A percentile compares a stretch with the other conserved stretches of the same genome.
phyloP scores from a whole-genome alignment of 2,329 filamentous ascomycete genomes.

The Alternaria rosae region DNA sequence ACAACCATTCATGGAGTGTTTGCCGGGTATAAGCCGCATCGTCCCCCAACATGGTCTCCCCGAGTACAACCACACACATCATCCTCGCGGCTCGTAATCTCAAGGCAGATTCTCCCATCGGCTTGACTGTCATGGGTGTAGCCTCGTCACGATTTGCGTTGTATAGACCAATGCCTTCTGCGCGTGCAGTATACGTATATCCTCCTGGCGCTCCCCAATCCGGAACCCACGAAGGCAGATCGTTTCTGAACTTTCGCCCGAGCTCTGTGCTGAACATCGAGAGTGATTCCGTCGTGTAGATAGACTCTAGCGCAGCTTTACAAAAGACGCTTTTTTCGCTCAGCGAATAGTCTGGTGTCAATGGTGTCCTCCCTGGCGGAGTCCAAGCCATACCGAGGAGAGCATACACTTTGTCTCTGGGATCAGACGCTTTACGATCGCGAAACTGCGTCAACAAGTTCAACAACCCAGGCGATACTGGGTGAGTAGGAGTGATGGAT shows the following conservation, averaged over 20 bases:
- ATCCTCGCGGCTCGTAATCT: neutral
- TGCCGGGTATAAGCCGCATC: neutral
- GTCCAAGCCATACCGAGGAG: slow-evolving; percentile 15
- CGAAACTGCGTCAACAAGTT: neutral
- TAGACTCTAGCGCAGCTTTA: neutral
- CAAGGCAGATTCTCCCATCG: neutral
- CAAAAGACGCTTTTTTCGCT: neutral
- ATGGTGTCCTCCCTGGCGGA: neutral
- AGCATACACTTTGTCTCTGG: slow-evolving; percentile 29
- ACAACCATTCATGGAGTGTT: neutral
- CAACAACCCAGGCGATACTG: neutral
- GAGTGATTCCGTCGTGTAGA: neutral
- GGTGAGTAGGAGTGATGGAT: neutral
- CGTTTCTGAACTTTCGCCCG: slow-evolving; percentile 18
- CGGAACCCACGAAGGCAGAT: slow-evolving; percentile 33
- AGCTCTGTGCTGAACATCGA: slow-evolving; percentile 21
- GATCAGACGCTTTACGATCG: slow-evolving; percentile 23
- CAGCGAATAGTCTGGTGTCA: slow-evolving; percentile 3
- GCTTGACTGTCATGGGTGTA: neutral
- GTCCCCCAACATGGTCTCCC: neutral
- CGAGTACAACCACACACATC: neutral
- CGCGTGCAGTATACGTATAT: neutral
- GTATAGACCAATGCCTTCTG: slow-evolving; percentile 8
- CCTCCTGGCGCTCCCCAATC: slow-evolving; percentile 25
- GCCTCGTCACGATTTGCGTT: neutral